A percentile compares a stretch with the other conserved stretches of the same genome.
phyloP scores from a whole-genome alignment of 225 moss, liverwort and hornwort species.

The Thuidium tamariscinum region DNA sequence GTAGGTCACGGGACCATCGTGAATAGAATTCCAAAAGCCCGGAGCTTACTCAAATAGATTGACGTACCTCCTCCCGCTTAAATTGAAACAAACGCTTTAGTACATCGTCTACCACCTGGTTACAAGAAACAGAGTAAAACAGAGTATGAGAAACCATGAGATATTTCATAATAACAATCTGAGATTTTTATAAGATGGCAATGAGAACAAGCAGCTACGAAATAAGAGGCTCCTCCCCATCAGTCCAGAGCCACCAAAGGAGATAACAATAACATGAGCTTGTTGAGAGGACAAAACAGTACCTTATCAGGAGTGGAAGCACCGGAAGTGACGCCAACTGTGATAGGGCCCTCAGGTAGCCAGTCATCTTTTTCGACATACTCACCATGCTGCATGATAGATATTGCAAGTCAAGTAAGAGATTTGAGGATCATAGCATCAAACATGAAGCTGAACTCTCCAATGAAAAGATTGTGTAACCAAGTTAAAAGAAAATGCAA shows the following conservation, averaged over 20 bases:
- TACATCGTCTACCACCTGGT: constrained; percentile 51
- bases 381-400: constrained; percentile 63
- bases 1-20: background rate
- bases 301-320: constrained; percentile 99
- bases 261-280: background rate
- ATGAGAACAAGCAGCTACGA: background rate
- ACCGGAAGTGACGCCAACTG: constrained; percentile 87
- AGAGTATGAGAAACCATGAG: background rate
- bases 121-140: background rate
- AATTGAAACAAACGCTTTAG: constrained; percentile 36
- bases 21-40: background rate
- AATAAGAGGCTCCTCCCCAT: background rate
- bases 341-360: constrained; percentile 81
- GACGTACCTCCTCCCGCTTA: constrained; percentile 44
- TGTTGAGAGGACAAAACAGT: background rate
- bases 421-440: background rate
- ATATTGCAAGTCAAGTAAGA: background rate
- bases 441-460: background rate
- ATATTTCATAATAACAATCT: background rate
- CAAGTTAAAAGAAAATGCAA: background rate
- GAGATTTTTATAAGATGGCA: too few species aligned
- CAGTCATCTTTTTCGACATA: constrained; percentile 85
- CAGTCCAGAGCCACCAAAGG: background rate
- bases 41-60: constrained; percentile 5
- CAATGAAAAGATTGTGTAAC: background rate